phyloP scores from a whole-genome alignment of 176 grass and related monocot genomes.

The Ensete ventricosum region DNA sequence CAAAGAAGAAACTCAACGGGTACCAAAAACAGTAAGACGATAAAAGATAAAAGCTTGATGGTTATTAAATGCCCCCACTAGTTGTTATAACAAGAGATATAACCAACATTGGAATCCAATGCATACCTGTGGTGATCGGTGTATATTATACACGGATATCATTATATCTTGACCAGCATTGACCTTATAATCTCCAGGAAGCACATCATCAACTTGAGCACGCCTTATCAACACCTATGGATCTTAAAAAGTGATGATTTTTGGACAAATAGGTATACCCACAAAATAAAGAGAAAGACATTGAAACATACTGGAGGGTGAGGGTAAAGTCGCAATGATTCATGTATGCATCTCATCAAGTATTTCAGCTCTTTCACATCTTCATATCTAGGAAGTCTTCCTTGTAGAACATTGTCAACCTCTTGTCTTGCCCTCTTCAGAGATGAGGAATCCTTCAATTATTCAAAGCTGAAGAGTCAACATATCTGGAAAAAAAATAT shows the following conservation, averaged over 20 bases:
- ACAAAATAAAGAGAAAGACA: constrained; percentile 26
- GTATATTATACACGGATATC: constrained; percentile 99
- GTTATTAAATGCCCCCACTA: neutral
- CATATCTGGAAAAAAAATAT: constrained; percentile 37
- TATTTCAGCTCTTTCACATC: constrained; percentile 95
- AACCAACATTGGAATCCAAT: neutral
- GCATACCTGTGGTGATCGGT: constrained; percentile 68
- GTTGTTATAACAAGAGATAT: neutral
- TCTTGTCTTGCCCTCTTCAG: constrained; percentile 74
- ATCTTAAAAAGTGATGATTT: constrained; percentile 1
- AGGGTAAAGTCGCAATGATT: constrained; percentile 97
- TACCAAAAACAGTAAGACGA: neutral
- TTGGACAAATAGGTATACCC: neutral
- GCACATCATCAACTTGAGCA: constrained; percentile 71
- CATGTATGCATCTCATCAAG: constrained; percentile 98
- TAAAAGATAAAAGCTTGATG: neutral
- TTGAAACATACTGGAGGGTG: constrained; percentile 75
- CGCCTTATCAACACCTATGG: constrained; percentile 79
- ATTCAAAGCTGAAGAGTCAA: constrained; percentile 52
- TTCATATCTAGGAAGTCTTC: constrained; percentile 95
- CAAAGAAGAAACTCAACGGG: neutral
- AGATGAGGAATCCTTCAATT: constrained; percentile 65
- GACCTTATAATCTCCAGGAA: constrained; percentile 92
- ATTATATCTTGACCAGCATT: constrained; percentile 89
- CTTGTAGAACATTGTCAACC: constrained; percentile 79